These are phyloP conservation scores for Triticum dicoccoides DNA, from an alignment of 176 grass and related monocot species.

Conservation along the genomic window DNA sequence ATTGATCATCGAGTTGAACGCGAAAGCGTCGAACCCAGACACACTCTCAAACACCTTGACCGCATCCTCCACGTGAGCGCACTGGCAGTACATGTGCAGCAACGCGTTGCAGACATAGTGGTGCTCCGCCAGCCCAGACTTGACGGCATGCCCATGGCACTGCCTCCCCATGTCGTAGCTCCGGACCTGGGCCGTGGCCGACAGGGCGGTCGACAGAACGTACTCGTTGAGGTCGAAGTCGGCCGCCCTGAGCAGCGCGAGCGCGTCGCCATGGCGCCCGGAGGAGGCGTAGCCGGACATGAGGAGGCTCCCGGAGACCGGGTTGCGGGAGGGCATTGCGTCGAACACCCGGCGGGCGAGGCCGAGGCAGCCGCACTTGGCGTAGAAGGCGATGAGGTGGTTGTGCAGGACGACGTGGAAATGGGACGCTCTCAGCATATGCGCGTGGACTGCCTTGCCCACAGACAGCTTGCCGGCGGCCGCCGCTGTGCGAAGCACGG, in stretches of 20 bases:
- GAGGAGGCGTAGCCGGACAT: constrained; percentile 60
- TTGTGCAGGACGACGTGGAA: constrained; percentile 61
- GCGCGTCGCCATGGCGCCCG: constrained; percentile 39
- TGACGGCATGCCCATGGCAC: constrained; percentile 59
- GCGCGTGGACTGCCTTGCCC: constrained; percentile 47
- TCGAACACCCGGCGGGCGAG: constrained; percentile 57
- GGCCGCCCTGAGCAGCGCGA: constrained; percentile 46
- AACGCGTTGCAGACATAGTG: constrained; percentile 50
- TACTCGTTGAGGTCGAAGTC: constrained; percentile 64
- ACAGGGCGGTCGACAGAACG: constrained; percentile 37
- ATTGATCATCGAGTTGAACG: constrained; percentile 73
- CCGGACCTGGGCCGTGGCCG: constrained; percentile 39
- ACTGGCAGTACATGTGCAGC: constrained; percentile 69
- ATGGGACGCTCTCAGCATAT: constrained; percentile 17
- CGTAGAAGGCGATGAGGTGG: constrained; percentile 55
- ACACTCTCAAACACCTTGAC: constrained; percentile 39
- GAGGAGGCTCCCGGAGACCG: constrained; percentile 51
- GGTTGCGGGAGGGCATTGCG: constrained; percentile 53
- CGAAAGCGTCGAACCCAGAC: constrained; percentile 42
- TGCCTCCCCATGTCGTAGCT: constrained; percentile 54
- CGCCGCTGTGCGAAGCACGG: constrained; percentile 31
- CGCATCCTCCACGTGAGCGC: constrained; percentile 46
- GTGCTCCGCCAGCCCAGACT: constrained; percentile 39
- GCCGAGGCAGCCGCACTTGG: constrained; percentile 38
- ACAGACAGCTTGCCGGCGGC: constrained; percentile 27